phyloP scores from a whole-genome alignment of 2,329 filamentous ascomycete species.

The Xylariomycetidae sp. region DNA sequence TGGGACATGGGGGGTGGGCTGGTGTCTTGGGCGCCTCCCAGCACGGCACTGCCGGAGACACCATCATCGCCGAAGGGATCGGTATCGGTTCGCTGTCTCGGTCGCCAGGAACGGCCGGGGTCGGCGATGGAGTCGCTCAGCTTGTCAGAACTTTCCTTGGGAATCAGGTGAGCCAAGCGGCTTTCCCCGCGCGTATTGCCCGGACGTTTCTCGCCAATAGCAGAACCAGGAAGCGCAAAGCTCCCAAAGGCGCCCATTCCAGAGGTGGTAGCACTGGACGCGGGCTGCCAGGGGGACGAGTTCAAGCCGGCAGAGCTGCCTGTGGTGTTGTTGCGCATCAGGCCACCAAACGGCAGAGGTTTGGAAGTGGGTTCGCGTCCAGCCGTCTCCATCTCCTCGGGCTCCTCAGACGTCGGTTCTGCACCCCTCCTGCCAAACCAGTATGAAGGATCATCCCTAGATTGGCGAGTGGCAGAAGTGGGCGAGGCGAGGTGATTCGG shows the following conservation, averaged over 20 bases:
- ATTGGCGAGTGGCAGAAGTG: conserved; percentile 52
- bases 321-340: conserved; percentile 52
- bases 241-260: conserved; percentile 85
- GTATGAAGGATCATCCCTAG: conserved; percentile 57
- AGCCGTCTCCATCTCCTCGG: conserved; percentile 14
- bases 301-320: conserved; percentile 41
- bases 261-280: conserved; percentile 51
- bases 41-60: conserved; percentile 63
- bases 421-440: conserved; percentile 54
- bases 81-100: conserved; percentile 64
- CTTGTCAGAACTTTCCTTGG: conserved; percentile 69
- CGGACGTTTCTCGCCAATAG: conserved; percentile 68
- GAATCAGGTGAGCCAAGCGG: conserved; percentile 78
- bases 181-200: conserved; percentile 70
- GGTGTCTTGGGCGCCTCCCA: conserved; percentile 71
- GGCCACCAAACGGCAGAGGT: conserved; percentile 37
- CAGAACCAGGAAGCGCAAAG: conserved; percentile 65
- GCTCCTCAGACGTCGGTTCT: conserved; percentile 48
- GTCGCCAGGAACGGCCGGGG: conserved; percentile 48
- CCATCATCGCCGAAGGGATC: conserved; percentile 69
- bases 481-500: conserved; percentile 54
- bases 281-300: conserved; percentile 41
- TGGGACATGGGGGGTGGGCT: conserved; percentile 39
- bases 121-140: conserved; percentile 44
- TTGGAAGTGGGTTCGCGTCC: conserved; percentile 25